A percentile compares a stretch with the other conserved stretches of the same genome.
phyloP scores from a whole-genome alignment of 2,329 filamentous ascomycete genomes.

The Colletotrichum orchidophilum region DNA sequence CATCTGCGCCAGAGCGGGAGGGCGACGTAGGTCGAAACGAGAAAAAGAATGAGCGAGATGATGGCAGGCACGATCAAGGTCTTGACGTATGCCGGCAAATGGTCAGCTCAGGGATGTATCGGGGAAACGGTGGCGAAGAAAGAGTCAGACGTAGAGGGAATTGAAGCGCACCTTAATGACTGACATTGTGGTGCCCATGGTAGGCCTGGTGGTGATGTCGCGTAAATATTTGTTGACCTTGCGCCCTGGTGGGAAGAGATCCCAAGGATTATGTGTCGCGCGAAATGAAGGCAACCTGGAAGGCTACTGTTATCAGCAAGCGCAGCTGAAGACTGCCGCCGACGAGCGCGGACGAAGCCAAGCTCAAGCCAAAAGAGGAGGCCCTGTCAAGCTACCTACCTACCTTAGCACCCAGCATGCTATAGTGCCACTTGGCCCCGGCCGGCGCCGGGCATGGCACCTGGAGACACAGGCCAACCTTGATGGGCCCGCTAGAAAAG shows the following conservation, averaged over 20 bases:
- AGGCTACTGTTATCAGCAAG: neutral
- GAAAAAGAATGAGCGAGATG: slow-evolving; percentile 75
- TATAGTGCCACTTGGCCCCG: slow-evolving; percentile 21
- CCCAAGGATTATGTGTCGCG: neutral
- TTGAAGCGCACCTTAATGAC: slow-evolving; percentile 45
- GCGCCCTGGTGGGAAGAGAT: neutral
- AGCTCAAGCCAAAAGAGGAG: slow-evolving; percentile 4
- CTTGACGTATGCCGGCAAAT: slow-evolving; percentile 50
- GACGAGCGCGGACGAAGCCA: slow-evolving; percentile 20
- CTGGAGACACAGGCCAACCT: neutral
- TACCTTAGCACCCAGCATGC: neutral
- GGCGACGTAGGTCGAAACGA: slow-evolving; percentile 71
- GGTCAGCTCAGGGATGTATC: slow-evolving; percentile 16
- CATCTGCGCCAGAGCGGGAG: slow-evolving; percentile 76
- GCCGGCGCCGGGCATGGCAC: slow-evolving; percentile 7
- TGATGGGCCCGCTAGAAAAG: neutral
- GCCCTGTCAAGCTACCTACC: slow-evolving; percentile 16
- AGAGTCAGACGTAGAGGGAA: slow-evolving; percentile 32
- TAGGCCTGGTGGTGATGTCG: slow-evolving; percentile 25
- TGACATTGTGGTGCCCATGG: slow-evolving; percentile 46
- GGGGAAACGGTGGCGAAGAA: slow-evolving; percentile 33
- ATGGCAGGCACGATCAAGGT: slow-evolving; percentile 75
- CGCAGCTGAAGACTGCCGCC: slow-evolving; percentile 4
- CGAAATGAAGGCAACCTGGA: neutral
- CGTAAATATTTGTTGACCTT: neutral